Evolutionary conservation across 805 yeast genomes (phyloP).

Genomic region (Monosporozyma servazzii): DNA sequence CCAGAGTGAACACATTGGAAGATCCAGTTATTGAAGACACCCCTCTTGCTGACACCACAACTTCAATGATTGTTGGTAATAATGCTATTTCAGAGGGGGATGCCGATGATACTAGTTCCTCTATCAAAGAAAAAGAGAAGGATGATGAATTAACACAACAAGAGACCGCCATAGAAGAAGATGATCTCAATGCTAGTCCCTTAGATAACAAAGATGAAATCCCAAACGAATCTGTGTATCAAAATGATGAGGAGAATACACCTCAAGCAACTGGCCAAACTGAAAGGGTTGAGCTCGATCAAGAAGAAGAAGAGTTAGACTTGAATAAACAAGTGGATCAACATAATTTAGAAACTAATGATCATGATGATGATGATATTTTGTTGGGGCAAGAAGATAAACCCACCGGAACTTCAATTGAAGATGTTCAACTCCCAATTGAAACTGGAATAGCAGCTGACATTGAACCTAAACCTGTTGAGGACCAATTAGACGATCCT

Average conservation of each 20-base stretch:
- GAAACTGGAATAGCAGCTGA: background rate
- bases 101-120: background rate
- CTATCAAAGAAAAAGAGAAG: background rate
- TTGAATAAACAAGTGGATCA: background rate
- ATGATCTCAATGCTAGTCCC: background rate
- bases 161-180: background rate
- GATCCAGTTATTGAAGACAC: background rate
- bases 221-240: background rate
- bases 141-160: no score
- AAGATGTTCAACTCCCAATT: background rate
- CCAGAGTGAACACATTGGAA: background rate
- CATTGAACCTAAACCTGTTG: background rate
- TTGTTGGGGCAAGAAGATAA: background rate
- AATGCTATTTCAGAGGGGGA: background rate
- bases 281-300: background rate
- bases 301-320: background rate
- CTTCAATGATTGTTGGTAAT: background rate
- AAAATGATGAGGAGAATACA: background rate
- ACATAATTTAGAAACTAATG: background rate
- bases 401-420: background rate
- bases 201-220: background rate
- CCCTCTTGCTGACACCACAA: background rate
- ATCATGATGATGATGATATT: background rate
- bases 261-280: background rate
- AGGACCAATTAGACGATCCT: background rate